These are phyloP conservation scores for Leishmania gerbilli DNA, from an alignment of 208 protist species.

Conservation along the genomic window DNA sequence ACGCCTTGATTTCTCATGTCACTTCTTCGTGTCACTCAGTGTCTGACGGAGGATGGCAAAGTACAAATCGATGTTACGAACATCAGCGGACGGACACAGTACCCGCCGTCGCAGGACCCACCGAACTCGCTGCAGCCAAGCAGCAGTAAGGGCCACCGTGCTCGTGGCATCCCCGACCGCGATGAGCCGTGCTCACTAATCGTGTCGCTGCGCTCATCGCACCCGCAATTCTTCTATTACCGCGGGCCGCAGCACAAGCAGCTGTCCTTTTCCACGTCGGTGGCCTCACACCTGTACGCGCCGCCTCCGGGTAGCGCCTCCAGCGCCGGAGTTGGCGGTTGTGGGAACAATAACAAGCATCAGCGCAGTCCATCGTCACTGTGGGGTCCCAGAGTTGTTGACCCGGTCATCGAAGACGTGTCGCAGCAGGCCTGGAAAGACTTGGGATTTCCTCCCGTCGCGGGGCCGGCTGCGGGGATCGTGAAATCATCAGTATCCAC, in stretches of 20 bases:
- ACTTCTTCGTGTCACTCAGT: slow-evolving; percentile 34
- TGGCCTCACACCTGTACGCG: slow-evolving; percentile 12
- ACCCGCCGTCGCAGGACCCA: not conserved
- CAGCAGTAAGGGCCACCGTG: not conserved
- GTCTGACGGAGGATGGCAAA: slow-evolving; percentile 35
- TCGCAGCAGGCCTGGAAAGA: slow-evolving; percentile 30
- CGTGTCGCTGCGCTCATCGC: slow-evolving; percentile 65
- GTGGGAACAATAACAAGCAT: not conserved
- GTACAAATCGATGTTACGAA: slow-evolving; percentile 39
- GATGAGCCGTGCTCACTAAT: slow-evolving; percentile 58
- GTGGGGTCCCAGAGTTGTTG: slow-evolving; percentile 14
- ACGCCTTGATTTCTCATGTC: slow-evolving; percentile 21
- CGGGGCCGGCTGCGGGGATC: not conserved
- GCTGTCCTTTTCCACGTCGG: not conserved
- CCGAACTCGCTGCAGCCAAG: not conserved
- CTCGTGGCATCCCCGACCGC: slow-evolving; percentile 3
- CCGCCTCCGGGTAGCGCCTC: not conserved
- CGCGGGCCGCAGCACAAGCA: slow-evolving; percentile 7
- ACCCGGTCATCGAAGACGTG: slow-evolving; percentile 18
- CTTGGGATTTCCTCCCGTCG: slow-evolving; percentile 15
- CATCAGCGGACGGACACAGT: slow-evolving; percentile 22
- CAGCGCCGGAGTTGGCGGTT: not conserved
- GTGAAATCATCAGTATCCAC: not conserved
- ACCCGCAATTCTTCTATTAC: slow-evolving; percentile 59
- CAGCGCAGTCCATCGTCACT: slow-evolving; percentile 6